phyloP scores from a whole-genome alignment of 768 basidiomycete genomes.

The Coprinopsis sp. region DNA sequence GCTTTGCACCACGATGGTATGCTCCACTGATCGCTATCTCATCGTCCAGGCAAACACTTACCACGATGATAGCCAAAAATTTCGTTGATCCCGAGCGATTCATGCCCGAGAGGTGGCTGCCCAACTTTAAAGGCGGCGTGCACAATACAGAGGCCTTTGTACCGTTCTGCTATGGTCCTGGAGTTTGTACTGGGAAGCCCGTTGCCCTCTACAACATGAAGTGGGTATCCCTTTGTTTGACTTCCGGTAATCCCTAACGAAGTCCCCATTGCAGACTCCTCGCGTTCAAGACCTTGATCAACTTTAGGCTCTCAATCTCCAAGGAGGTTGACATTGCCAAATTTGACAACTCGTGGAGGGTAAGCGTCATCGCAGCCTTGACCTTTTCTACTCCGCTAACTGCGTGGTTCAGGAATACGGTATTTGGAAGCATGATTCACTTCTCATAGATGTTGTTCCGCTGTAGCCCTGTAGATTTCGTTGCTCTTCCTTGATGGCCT shows the following conservation, averaged over 20 bases:
- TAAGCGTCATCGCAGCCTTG: conserved; percentile 1
- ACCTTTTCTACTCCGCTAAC: background rate
- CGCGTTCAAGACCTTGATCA: conserved; percentile 10
- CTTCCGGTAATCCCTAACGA: background rate
- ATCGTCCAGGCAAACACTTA: background rate
- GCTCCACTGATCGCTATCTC: background rate
- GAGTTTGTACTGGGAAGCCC: conserved; percentile 21
- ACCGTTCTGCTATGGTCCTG: conserved; percentile 18
- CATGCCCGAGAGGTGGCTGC: conserved; percentile 19
- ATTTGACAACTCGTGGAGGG: conserved; percentile 21
- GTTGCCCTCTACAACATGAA: conserved; percentile 25
- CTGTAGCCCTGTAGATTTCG: background rate
- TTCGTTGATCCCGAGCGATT: conserved; percentile 18
- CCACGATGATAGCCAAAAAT: conserved; percentile 10
- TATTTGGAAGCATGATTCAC: conserved; percentile 20
- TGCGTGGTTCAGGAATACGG: conserved; percentile 17
- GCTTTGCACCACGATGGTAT: conserved; percentile 4
- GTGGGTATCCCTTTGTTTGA: conserved; percentile 2
- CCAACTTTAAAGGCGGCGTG: conserved; percentile 10
- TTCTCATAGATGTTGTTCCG: conserved; percentile 10
- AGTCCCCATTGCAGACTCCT: conserved; percentile 11
- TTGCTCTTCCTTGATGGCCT: background rate
- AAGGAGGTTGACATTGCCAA: conserved; percentile 13
- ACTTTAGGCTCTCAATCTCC: conserved; percentile 14
- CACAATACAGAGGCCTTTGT: conserved; percentile 10